phyloP scores from a whole-genome alignment of 768 basidiomycete species.

The Mycena venus region DNA sequence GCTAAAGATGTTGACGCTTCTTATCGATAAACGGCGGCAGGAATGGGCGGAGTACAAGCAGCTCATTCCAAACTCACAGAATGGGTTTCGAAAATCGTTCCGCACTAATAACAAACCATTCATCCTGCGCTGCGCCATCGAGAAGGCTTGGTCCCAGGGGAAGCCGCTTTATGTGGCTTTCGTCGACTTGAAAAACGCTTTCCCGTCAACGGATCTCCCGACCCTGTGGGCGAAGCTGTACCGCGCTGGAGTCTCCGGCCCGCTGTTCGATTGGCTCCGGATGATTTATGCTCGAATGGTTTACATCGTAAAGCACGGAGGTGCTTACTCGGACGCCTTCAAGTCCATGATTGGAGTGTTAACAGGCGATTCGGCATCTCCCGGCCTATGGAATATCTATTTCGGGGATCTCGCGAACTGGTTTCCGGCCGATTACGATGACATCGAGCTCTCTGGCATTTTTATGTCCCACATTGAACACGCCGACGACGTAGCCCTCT shows the following conservation, averaged over 20 bases:
- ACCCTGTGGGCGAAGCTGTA: conserved; percentile 47
- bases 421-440: conserved; percentile 23
- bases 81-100: conserved; percentile 42
- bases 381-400: conserved; percentile 38
- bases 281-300: conserved; percentile 37
- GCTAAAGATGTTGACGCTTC: conserved; percentile 38
- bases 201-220: conserved; percentile 47
- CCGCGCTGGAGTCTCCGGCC: conserved; percentile 37
- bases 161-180: conserved; percentile 41
- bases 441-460: conserved; percentile 25
- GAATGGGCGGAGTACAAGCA: conserved; percentile 30
- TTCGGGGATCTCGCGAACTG: conserved; percentile 17
- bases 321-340: conserved; percentile 31
- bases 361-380: conserved; percentile 43
- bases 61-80: conserved; percentile 45
- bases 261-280: conserved; percentile 44
- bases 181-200: conserved; percentile 48
- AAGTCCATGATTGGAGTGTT: conserved; percentile 39
- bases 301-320: conserved; percentile 34
- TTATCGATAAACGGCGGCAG: conserved; percentile 33
- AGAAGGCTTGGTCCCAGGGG: conserved; percentile 29
- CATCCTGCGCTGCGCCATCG: conserved; percentile 38
- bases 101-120: conserved; percentile 46
- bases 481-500: conserved; percentile 38
- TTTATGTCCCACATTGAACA: conserved; percentile 38